Conservation (phyloP, 805 yeast species). For the Candida sphagnicola region DNA sequence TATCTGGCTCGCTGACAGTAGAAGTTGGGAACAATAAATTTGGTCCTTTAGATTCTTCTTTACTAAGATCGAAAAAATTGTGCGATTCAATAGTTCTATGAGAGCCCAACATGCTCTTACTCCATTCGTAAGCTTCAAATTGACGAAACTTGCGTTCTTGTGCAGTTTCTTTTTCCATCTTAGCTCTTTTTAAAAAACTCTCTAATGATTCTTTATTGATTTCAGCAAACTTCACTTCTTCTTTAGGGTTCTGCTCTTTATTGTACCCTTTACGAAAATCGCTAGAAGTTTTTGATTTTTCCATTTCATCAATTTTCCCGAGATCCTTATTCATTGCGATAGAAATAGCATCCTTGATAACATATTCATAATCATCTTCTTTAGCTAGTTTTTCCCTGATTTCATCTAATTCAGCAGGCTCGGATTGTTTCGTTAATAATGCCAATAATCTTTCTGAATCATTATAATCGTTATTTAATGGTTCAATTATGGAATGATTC, state of each 20-base stretch:
- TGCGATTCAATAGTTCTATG: slow-evolving; percentile 37
- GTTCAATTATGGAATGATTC: too few species aligned
- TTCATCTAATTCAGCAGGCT: slow-evolving; percentile 2
- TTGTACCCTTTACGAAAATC: slow-evolving; percentile 13
- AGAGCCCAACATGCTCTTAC: slow-evolving; percentile 29
- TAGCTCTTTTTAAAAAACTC: slow-evolving; percentile 40
- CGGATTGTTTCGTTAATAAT: slow-evolving; percentile 8
- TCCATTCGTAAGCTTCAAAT: slow-evolving; percentile 51
- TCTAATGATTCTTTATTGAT: slow-evolving; percentile 25
- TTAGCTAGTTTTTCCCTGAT: slow-evolving; percentile 1
- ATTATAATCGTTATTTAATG: slow-evolving; percentile 9
- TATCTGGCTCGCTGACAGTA: neutral
- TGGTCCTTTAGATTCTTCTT: slow-evolving; percentile 2
- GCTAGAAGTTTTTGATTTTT: slow-evolving; percentile 13
- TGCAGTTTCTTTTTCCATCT: slow-evolving; percentile 31
- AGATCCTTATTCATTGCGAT: slow-evolving; percentile 15
- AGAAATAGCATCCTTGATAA: slow-evolving; percentile 19
- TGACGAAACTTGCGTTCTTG: slow-evolving; percentile 46
- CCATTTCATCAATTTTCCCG: slow-evolving; percentile 11
- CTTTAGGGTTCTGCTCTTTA: neutral
- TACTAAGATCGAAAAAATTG: slow-evolving; percentile 44
- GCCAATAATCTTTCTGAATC: slow-evolving; percentile 16
- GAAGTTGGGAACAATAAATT: slow-evolving; percentile 15
- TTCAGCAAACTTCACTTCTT: slow-evolving; percentile 1
- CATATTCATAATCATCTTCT: slow-evolving; percentile 10